phyloP scores from a whole-genome alignment of 306 rosid species.

The Vigna unguiculata region DNA sequence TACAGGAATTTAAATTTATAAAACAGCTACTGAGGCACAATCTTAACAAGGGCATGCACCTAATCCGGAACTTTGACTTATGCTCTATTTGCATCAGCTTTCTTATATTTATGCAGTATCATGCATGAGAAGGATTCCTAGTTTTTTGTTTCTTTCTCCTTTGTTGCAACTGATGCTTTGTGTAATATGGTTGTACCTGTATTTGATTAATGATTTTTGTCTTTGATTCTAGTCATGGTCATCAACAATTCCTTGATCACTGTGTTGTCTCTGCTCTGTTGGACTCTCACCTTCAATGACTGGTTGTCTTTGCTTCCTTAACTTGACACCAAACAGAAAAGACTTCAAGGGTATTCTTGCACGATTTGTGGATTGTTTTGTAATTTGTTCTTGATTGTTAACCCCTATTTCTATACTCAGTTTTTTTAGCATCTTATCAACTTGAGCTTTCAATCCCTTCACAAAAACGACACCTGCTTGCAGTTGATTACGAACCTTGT shows the following conservation, averaged over 20 bases:
- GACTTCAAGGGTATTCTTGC: conserved; percentile 73
- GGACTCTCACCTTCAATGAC: conserved; percentile 64
- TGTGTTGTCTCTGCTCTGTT: conserved; percentile 55
- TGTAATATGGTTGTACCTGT: too few relatives aligned
- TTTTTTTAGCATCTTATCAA: conserved; percentile 64
- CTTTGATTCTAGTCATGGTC: conserved; percentile 37
- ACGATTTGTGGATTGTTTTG: conserved; percentile 52
- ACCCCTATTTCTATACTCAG: conserved; percentile 61
- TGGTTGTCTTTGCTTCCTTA: conserved; percentile 71
- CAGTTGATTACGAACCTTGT: conserved; percentile 69
- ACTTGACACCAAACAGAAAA: conserved; percentile 85
- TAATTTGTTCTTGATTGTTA: conserved; percentile 27
- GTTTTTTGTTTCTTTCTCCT: too few relatives aligned
- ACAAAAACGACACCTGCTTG: conserved; percentile 65
- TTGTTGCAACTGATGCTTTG: too few relatives aligned
- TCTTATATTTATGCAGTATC: too few relatives aligned
- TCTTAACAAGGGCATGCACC: too few relatives aligned
- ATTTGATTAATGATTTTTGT: too few relatives aligned
- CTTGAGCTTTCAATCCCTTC: conserved; percentile 55
- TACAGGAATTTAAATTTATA: too few relatives aligned
- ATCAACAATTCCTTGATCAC: conserved; percentile 45
- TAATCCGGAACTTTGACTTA: too few relatives aligned
- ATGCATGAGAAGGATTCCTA: too few relatives aligned
- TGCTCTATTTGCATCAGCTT: too few relatives aligned
- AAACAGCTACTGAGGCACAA: too few relatives aligned